Evolutionary conservation across 176 grass and related monocot genomes (phyloP).

Genomic region (Paspalum vaginatum): DNA sequence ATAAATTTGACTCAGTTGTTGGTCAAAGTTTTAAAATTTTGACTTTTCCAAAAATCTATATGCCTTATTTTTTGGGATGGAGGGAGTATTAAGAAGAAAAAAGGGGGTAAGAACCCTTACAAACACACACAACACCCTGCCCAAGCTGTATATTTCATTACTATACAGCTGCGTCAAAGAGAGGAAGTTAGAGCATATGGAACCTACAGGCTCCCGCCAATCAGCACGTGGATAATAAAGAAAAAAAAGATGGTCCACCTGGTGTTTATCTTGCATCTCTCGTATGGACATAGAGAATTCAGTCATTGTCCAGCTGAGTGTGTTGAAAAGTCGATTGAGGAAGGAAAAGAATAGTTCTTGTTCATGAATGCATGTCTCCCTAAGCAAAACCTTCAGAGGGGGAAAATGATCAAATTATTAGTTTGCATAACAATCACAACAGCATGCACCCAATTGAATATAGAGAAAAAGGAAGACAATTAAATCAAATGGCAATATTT

Average conservation of each 20-base stretch:
- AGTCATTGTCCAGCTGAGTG: slow-evolving; percentile 89
- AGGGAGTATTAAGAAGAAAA: too few relatives aligned
- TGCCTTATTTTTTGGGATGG: too few relatives aligned
- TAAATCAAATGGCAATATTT: not conserved
- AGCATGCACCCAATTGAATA: slow-evolving; percentile 3
- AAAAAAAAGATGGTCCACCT: slow-evolving; percentile 44
- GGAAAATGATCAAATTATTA: slow-evolving; percentile 33
- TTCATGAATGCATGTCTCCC: slow-evolving; percentile 72
- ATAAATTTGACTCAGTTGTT: too few relatives aligned
- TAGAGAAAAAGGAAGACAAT: not conserved
- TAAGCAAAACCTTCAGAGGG: slow-evolving; percentile 64
- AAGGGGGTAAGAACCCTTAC: too few relatives aligned
- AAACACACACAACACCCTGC: too few relatives aligned
- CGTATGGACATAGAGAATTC: slow-evolving; percentile 90
- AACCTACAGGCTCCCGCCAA: not conserved
- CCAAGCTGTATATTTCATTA: not conserved
- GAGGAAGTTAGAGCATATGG: not conserved
- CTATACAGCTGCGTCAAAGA: not conserved
- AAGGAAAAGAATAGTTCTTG: slow-evolving; percentile 76
- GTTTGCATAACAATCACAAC: slow-evolving; percentile 2
- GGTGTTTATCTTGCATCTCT: slow-evolving; percentile 92
- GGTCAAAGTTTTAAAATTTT: too few relatives aligned
- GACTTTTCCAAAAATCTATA: too few relatives aligned
- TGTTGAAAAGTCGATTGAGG: slow-evolving; percentile 89
- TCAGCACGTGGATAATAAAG: not conserved